Percentiles rank a stretch among this genome's conserved stretches.
These are phyloP conservation scores for Starmerella asiatica DNA, from an alignment of 805 yeast species.

Conservation along the genomic window DNA sequence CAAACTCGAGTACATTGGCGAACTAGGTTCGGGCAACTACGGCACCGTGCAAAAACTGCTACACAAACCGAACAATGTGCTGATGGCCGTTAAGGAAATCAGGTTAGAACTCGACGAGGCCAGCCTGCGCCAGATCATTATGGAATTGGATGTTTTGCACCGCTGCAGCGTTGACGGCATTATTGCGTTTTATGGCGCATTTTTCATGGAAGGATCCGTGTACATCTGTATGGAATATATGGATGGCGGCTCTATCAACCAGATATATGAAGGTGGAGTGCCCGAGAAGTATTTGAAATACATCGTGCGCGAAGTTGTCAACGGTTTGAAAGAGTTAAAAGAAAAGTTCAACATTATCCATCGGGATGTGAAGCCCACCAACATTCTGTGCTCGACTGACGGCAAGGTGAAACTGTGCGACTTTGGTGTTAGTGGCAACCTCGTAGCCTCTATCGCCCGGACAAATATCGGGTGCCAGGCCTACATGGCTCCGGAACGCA, in stretches of 20 bases:
- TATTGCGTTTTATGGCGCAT: conserved; percentile 95
- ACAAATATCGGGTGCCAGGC: conserved; percentile 97
- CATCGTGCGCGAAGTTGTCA: conserved; percentile 64
- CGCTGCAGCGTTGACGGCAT: conserved; percentile 81
- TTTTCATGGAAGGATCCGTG: conserved; percentile 93
- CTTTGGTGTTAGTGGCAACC: conserved; percentile 89
- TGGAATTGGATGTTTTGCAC: conserved; percentile 91
- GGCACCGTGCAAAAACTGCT: conserved; percentile 89
- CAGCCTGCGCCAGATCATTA: conserved; percentile 84
- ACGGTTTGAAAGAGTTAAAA: conserved; percentile 71
- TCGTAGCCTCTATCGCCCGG: conserved; percentile 87
- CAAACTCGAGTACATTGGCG: conserved; percentile 57
- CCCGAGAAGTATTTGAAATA: conserved; percentile 70
- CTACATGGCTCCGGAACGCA: conserved; percentile 97
- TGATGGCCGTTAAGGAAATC: conserved; percentile 97
- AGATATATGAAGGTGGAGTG: conserved; percentile 62
- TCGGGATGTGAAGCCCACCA: conserved; percentile 94
- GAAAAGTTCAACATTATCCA: conserved; percentile 88
- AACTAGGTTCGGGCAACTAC: conserved; percentile 89
- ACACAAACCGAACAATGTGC: conserved; percentile 81
- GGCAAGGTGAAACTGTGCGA: conserved; percentile 92
- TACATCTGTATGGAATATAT: conserved; percentile 96
- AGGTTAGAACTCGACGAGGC: conserved; percentile 83
- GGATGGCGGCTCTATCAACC: conserved; percentile 93
- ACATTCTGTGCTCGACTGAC: conserved; percentile 62